phyloP scores from a whole-genome alignment of 202 grass and related monocot species.

The Brachypodium distachyon region DNA sequence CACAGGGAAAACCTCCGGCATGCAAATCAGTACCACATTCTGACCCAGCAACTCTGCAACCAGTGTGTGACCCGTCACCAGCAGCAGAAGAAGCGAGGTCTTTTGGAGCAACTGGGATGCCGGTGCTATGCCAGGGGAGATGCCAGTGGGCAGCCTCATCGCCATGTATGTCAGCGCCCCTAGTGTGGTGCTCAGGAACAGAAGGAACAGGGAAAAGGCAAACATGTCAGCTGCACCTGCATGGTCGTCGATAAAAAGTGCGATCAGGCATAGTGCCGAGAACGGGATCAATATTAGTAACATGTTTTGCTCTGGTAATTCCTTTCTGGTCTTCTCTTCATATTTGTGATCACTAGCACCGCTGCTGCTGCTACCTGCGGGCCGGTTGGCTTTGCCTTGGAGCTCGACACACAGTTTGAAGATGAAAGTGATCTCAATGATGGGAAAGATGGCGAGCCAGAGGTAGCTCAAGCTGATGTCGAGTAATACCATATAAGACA shows the following conservation, averaged over 20 bases:
- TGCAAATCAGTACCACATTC: background rate
- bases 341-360: background rate
- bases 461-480: background rate
- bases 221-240: background rate
- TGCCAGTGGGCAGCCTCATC: background rate
- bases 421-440: background rate
- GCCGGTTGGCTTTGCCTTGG: background rate
- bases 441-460: background rate
- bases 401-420: background rate
- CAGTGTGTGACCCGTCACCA: background rate
- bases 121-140: background rate
- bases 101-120: background rate
- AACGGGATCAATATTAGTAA: background rate
- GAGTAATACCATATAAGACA: background rate
- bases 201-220: background rate
- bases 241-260: background rate
- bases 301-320: background rate
- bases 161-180: background rate
- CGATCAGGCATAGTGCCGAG: background rate
- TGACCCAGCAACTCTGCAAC: background rate
- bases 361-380: background rate
- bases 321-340: background rate
- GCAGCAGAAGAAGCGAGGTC: background rate
- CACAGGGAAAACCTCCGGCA: background rate
- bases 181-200: background rate